Evolutionary conservation across 73 alveolate species (phyloP), one percentile per base, ranked within the genome.

Genomic region (Stentor coeruleus): DNA sequence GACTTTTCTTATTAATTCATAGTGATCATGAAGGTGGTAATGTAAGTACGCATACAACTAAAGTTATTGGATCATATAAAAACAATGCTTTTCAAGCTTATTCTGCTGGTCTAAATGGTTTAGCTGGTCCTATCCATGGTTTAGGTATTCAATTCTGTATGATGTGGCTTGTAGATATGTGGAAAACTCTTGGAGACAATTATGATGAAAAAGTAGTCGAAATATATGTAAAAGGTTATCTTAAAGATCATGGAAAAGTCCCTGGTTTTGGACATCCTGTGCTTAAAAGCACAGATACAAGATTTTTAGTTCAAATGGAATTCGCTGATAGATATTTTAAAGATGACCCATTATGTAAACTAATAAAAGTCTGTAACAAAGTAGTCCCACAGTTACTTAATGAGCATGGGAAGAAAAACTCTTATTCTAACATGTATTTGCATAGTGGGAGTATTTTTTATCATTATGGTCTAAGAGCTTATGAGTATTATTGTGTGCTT

Each of bases 201-300:
- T 3, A 35, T 3, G 58, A 35, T 3, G 85, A 58, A 59, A n/a
- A 58, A 33, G 3, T 26, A 33, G 28, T 81, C 35, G 87, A 38
- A 59, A 79, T 3, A 14, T 39, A 28, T 81, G 72, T 42, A 41
- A 35, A 77, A 87, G 90, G 58, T 35, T 73, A 83, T 11, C 38
- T 87, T 84, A 75, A 36, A 33, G 58, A 55, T 55, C 83, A 83
- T 33, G 76, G 86, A 2, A 87, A 87, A 28, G 81, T 66, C n/a
- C 93, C 93, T 0, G 97, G 99, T 82, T 96, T 86, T 75, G 99
- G 99, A 58, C 99, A 96, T 87, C 98, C 98, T 38, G 99, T 96
- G 74, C 83, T 96, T 73, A 96, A 99, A 85, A 81, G 84, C 59
- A 92, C 99, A 3, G 99, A 96, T 77, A 98, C 98, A 73, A 84